A percentile compares a stretch with the other conserved stretches of the same genome.
Evolutionary conservation across 176 grass and related monocot genomes (phyloP).

Genomic region (Carex kokanica): DNA sequence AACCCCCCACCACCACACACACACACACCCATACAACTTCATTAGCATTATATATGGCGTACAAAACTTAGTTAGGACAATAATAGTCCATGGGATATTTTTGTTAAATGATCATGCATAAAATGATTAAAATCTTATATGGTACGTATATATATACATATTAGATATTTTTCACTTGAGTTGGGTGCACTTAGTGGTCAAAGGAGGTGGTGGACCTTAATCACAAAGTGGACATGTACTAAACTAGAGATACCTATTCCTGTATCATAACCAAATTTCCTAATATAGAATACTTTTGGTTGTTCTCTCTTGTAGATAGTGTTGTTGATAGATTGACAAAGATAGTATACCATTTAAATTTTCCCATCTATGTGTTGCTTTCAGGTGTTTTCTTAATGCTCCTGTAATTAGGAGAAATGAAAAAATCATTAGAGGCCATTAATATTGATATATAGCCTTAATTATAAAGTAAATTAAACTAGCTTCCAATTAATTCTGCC

Average conservation of each 20-base stretch:
- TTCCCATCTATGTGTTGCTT: slow-evolving; percentile 19
- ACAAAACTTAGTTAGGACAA: not conserved
- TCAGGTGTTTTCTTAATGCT: slow-evolving; percentile 9
- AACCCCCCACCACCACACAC: too few relatives aligned
- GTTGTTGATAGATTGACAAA: not conserved
- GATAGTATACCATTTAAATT: not conserved
- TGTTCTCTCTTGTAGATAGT: not conserved
- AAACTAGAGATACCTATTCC: slow-evolving; percentile 3
- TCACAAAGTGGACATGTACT: slow-evolving; percentile 30
- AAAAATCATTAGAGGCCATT: not conserved
- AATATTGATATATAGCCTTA: not conserved
- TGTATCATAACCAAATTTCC: slow-evolving; percentile 22
- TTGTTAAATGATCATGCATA: not conserved
- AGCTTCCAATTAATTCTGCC: not conserved
- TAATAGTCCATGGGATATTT: not conserved
- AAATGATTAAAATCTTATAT: not conserved
- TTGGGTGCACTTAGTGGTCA: slow-evolving; percentile 27
- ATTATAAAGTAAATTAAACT: not conserved
- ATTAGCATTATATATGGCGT: not conserved
- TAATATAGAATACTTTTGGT: slow-evolving; percentile 8
- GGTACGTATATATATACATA: too few relatives aligned
- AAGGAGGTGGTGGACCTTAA: slow-evolving; percentile 12
- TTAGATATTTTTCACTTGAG: not conserved
- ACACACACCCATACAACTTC: too few relatives aligned
- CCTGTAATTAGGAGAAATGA: slow-evolving; percentile 1